Percentiles rank a stretch among this genome's conserved stretches.
These are phyloP conservation scores for Tritrichomonas musculus DNA, from an alignment of 208 protist species.

Conservation along the genomic window DNA sequence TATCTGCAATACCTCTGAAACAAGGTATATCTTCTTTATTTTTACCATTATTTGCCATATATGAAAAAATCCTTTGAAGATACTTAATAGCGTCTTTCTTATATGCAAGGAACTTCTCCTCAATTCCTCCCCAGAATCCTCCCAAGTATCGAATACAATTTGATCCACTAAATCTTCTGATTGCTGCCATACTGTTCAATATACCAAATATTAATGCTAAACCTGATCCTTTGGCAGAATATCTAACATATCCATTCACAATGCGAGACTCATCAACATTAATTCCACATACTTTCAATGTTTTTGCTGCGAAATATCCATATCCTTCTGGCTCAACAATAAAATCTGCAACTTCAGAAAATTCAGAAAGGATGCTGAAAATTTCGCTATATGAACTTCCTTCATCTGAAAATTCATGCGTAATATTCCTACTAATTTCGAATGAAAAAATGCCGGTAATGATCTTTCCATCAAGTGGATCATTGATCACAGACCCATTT, in stretches of 20 bases:
- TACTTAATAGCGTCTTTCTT: background rate
- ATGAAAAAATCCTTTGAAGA: background rate
- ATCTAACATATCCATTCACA: background rate
- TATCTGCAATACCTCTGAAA: background rate
- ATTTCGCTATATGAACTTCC: too few species aligned
- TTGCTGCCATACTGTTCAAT: background rate
- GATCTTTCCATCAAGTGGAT: slow-evolving; percentile 13
- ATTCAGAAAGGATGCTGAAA: background rate
- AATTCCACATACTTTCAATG: background rate
- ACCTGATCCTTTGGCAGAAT: background rate
- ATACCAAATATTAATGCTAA: background rate
- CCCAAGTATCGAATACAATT: background rate
- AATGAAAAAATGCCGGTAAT: background rate
- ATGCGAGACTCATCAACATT: background rate
- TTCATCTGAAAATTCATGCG: background rate
- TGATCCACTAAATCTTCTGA: background rate
- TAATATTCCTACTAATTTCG: background rate
- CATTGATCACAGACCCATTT: background rate
- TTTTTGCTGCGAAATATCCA: background rate
- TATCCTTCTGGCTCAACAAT: background rate
- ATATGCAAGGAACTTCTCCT: background rate
- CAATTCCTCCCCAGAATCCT: background rate
- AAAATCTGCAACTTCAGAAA: slow-evolving; percentile 10
- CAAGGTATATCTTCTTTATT: background rate
- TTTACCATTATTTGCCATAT: background rate